Conservation (phyloP, 441 rosid genomes). For the Erysimum cheiri region DNA sequence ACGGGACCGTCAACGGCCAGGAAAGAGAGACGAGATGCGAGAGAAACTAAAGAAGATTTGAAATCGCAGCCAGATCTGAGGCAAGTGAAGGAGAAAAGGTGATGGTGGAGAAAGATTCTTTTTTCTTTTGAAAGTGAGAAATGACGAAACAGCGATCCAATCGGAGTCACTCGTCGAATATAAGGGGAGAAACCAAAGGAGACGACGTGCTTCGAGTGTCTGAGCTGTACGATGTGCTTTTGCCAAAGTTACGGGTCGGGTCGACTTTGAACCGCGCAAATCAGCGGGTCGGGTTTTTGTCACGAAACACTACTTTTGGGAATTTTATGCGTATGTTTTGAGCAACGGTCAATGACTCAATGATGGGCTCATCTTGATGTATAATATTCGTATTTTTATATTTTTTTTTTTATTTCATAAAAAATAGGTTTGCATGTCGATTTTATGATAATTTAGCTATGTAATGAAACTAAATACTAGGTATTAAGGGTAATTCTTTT, state of each 20-base stretch:
- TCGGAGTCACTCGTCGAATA: constrained; percentile 46
- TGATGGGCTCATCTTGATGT: too few species aligned
- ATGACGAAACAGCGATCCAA: constrained; percentile 45
- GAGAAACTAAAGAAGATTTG: constrained; percentile 39
- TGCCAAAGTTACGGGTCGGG: constrained; percentile 17
- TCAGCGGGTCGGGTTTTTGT: constrained; percentile 28
- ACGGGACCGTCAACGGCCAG: constrained; percentile 48
- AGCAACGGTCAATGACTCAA: constrained; percentile 54
- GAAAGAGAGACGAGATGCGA: constrained; percentile 32
- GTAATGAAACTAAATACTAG: too few species aligned
- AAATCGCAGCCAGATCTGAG: constrained; percentile 69
- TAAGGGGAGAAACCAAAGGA: constrained; percentile 19
- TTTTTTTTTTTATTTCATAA: background rate
- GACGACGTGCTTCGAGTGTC: constrained; percentile 47
- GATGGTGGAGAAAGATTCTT: constrained; percentile 26
- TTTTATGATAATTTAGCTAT: background rate
- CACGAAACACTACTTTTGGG: background rate
- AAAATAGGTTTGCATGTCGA: background rate
- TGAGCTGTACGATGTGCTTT: constrained; percentile 42
- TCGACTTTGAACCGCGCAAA: constrained; percentile 31
- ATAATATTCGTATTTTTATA: background rate
- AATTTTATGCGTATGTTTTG: constrained; percentile 13
- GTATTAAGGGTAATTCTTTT: too few species aligned
- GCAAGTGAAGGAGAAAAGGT: constrained; percentile 48
- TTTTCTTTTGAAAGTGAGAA: constrained; percentile 9